Conservation (phyloP, 495 filamentous ascomycete genomes). For the Usnea hakonensis region DNA sequence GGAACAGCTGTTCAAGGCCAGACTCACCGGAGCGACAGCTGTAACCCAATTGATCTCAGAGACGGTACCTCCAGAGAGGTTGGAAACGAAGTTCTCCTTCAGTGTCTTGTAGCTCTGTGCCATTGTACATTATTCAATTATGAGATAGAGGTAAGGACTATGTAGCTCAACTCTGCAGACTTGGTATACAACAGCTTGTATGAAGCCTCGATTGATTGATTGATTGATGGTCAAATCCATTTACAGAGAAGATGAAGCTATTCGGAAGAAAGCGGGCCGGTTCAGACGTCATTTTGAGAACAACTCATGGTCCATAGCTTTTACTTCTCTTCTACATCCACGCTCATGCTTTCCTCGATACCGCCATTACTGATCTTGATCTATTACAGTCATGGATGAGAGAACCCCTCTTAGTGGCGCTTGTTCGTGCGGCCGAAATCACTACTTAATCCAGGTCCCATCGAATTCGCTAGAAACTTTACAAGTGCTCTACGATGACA, state of each 20-base stretch:
- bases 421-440: slow-evolving; percentile 80
- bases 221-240: neutral
- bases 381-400: slow-evolving; percentile 32
- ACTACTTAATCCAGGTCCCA: slow-evolving; percentile 67
- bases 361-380: neutral
- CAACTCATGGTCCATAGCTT: neutral
- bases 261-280: neutral
- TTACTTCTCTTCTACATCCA: neutral
- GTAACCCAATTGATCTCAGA: slow-evolving; percentile 81
- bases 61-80: slow-evolving; percentile 76
- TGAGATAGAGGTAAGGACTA: neutral
- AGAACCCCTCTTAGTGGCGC: slow-evolving; percentile 56
- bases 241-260: neutral
- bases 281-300: neutral
- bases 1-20: slow-evolving; percentile 1
- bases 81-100: slow-evolving; percentile 94
- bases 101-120: slow-evolving; percentile 69
- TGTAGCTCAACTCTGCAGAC: neutral
- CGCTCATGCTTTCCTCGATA: neutral
- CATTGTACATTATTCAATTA: slow-evolving; percentile 29
- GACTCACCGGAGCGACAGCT: slow-evolving; percentile 71
- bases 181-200: neutral
- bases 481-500: slow-evolving; percentile 63
- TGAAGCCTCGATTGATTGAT: neutral
- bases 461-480: slow-evolving; percentile 44